phyloP scores from a whole-genome alignment of 2,329 filamentous ascomycete genomes.

The Macroventuria anomochaeta region DNA sequence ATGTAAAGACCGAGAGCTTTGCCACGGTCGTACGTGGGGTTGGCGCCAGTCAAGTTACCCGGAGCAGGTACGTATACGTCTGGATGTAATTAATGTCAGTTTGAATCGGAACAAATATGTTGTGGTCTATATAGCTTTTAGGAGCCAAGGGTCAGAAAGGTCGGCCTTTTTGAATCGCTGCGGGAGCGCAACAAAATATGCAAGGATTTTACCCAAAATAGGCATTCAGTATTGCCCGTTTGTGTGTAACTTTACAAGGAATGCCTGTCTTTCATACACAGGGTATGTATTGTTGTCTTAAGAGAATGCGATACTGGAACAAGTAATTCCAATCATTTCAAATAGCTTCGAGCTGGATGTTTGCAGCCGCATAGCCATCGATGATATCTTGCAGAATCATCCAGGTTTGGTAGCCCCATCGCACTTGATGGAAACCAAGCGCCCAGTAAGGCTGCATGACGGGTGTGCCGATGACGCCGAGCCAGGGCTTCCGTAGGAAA shows the following conservation, averaged over 20 bases:
- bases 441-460: slow-evolving; percentile 72
- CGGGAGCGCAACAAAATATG: too few species aligned
- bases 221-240: slow-evolving; percentile 63
- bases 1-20: too few species aligned
- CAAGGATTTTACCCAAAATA: too few species aligned
- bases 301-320: slow-evolving; percentile 60
- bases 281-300: slow-evolving; percentile 60
- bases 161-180: too few species aligned
- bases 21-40: too few species aligned
- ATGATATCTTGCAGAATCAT: slow-evolving; percentile 46
- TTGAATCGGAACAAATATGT: too few species aligned
- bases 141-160: too few species aligned
- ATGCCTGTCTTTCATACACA: too few species aligned
- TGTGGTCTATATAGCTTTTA: too few species aligned
- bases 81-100: too few species aligned
- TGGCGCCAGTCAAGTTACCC: too few species aligned
- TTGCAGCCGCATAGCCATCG: slow-evolving; percentile 59
- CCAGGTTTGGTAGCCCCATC: slow-evolving; percentile 71
- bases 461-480: slow-evolving; percentile 69
- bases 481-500: slow-evolving; percentile 74
- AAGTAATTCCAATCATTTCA: slow-evolving; percentile 50
- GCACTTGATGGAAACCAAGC: slow-evolving; percentile 80
- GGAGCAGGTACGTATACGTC: too few species aligned
- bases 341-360: slow-evolving; percentile 56
- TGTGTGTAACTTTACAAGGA: slow-evolving; percentile 58